Evolutionary conservation across 148 eudicot species (phyloP), one percentile per base, ranked within the genome.

Genomic region (Rheum nobile): DNA sequence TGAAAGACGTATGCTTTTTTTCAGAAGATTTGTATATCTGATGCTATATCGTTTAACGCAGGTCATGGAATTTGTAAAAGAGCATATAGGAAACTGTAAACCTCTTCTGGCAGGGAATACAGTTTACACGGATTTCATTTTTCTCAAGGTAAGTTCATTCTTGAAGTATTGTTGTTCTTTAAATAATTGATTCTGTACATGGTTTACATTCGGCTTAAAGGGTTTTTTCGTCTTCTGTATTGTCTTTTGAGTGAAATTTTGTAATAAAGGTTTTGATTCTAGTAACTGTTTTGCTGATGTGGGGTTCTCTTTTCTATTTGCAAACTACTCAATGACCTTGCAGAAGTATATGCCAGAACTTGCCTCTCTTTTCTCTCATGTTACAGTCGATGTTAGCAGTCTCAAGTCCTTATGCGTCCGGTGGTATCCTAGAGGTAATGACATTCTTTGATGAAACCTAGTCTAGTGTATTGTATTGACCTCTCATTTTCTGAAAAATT

Each of bases 321-420:
- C 67, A 11, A 57, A 57, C 67, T 57, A 57, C 11, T 22, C 32
- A 21, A 21, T 57, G 14, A 4, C 19, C 67, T 73, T 78, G 88
- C 97, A 94, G 98, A 94, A 90, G 76, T 94, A 91, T 80, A 94
- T 94, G 98, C 98, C 98, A n/a, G 87, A 88, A 14, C 85, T 94
- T 85, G 98, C 98, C 24, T 80, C 84, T 57, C 80, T 94, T 28
- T 87, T 94, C 83, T 73, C 85, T 71, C 96, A 91, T 83, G 89
- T 89, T 28, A 82, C 91, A 8, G 97, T 94, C 8, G 98, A 94
- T 71, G 97, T 94, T 68, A 91, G 98, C 88, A 91, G 96, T 52
- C 75, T 94, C 61, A 94, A 86, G 82, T 93, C 96, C 44, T 78
- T 94, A n/a, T 88, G 97, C 80, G 26, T 82, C 47, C 93, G 97